Conservation (phyloP, 176 grass and related monocot genomes). For the Hyparrhenia diplandra region DNA sequence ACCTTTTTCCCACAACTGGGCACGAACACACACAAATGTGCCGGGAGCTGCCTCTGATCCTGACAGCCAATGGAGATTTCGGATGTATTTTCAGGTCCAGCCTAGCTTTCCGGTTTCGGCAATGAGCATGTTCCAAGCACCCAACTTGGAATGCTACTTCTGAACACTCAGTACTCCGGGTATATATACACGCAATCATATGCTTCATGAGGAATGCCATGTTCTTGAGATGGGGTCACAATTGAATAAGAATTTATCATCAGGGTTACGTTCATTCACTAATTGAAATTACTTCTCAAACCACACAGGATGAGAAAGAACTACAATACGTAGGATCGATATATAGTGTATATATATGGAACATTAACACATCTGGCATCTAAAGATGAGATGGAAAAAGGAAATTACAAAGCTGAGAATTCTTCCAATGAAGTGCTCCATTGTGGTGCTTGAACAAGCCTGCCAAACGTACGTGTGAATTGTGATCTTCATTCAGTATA, state of each 20-base stretch:
- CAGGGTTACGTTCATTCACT: background rate
- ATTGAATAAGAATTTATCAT: background rate
- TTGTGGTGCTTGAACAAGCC: background rate
- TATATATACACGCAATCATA: conserved; percentile 7
- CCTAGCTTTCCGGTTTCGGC: conserved; percentile 49
- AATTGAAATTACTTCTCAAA: background rate
- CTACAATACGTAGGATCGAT: background rate
- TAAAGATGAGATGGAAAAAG: conserved; percentile 2
- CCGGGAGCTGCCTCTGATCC: conserved; percentile 47
- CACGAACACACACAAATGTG: conserved; percentile 43
- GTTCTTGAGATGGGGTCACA: conserved; percentile 26
- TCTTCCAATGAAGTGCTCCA: conserved; percentile 23
- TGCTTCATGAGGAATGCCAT: background rate
- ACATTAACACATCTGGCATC: conserved; percentile 12
- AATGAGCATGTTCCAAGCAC: conserved; percentile 30
- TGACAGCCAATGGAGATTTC: conserved; percentile 35
- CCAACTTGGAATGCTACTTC: conserved; percentile 39
- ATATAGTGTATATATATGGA: background rate
- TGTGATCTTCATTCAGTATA: conserved; percentile 19
- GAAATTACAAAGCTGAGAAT: conserved; percentile 1
- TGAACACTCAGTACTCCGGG: conserved; percentile 2
- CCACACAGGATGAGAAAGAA: background rate
- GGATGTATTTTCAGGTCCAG: conserved; percentile 24
- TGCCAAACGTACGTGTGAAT: background rate
- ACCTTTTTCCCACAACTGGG: conserved; percentile 28